These are phyloP conservation scores for Phascolomyces articulosus DNA, from an alignment of 371 early-diverging fungal genomes.

Conservation along the genomic window DNA sequence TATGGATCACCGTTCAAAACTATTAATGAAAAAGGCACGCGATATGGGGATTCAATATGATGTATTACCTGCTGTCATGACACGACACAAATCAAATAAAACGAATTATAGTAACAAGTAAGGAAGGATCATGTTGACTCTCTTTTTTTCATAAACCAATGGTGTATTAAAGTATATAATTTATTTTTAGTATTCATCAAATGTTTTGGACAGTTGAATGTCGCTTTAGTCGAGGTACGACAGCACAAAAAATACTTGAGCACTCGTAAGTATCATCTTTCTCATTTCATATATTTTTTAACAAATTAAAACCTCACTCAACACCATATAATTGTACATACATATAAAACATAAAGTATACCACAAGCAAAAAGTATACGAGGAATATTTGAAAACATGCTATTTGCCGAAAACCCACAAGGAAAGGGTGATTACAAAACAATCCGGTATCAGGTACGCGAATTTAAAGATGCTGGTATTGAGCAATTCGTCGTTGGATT, in stretches of 20 bases:
- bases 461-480: slow-evolving; percentile 34
- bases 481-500: slow-evolving; percentile 35
- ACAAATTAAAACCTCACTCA: too few species aligned
- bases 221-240: slow-evolving; percentile 22
- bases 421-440: slow-evolving; percentile 32
- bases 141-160: not conserved
- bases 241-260: slow-evolving; percentile 30
- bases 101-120: slow-evolving; percentile 42
- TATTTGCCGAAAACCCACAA: slow-evolving; percentile 30
- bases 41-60: slow-evolving; percentile 26
- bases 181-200: slow-evolving; percentile 11
- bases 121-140: not conserved
- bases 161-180: not conserved
- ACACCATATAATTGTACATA: not conserved
- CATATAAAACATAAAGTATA: not conserved
- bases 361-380: slow-evolving; percentile 15
- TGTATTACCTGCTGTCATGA: slow-evolving; percentile 39
- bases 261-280: slow-evolving; percentile 31
- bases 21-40: slow-evolving; percentile 25
- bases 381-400: slow-evolving; percentile 37
- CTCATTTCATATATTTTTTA: not conserved
- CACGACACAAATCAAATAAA: slow-evolving; percentile 34
- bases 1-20: slow-evolving; percentile 11
- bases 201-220: slow-evolving; percentile 48
- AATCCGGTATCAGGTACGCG: slow-evolving; percentile 34